phyloP scores from a whole-genome alignment of 2,329 filamentous ascomycete species.

The Stemphylium vesicarium region DNA sequence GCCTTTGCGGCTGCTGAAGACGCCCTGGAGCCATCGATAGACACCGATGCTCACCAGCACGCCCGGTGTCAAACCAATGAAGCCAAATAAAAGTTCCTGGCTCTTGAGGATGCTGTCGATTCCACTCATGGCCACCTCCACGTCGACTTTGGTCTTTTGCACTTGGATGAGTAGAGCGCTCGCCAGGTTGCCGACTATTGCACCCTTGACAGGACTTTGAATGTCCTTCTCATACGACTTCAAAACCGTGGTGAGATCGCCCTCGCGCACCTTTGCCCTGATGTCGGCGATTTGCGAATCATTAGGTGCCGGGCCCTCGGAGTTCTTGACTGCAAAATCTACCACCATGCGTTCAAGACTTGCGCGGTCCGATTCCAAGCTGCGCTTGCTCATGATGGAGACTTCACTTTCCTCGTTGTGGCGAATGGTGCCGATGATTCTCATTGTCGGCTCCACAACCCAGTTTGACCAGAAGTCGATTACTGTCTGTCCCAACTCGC shows the following conservation, averaged over 20 bases:
- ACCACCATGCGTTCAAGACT: slow-evolving; percentile 98
- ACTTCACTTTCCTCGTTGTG: slow-evolving; percentile 94
- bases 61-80: slow-evolving; percentile 90
- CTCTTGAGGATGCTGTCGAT: slow-evolving; percentile 95
- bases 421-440: slow-evolving; percentile 87
- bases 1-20: slow-evolving; percentile 75
- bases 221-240: slow-evolving; percentile 91
- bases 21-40: slow-evolving; percentile 71
- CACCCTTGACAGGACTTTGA: slow-evolving; percentile 79
- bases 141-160: slow-evolving; percentile 98
- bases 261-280: slow-evolving; percentile 80
- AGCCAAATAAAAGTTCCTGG: slow-evolving; percentile 96
- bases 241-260: slow-evolving; percentile 90
- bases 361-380: slow-evolving; percentile 85
- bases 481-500: slow-evolving; percentile 76
- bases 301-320: slow-evolving; percentile 66
- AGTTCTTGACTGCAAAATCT: slow-evolving; percentile 88
- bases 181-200: slow-evolving; percentile 83
- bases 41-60: slow-evolving; percentile 83
- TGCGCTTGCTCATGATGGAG: slow-evolving; percentile 94
- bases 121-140: slow-evolving; percentile 93
- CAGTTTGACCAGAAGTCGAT: slow-evolving; percentile 96
- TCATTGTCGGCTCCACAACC: slow-evolving; percentile 84
- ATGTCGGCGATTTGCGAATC: slow-evolving; percentile 77
- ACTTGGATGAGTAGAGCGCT: slow-evolving; percentile 93